phyloP scores from a whole-genome alignment of 768 basidiomycete species.

The Coprinopsis strossmayeri region DNA sequence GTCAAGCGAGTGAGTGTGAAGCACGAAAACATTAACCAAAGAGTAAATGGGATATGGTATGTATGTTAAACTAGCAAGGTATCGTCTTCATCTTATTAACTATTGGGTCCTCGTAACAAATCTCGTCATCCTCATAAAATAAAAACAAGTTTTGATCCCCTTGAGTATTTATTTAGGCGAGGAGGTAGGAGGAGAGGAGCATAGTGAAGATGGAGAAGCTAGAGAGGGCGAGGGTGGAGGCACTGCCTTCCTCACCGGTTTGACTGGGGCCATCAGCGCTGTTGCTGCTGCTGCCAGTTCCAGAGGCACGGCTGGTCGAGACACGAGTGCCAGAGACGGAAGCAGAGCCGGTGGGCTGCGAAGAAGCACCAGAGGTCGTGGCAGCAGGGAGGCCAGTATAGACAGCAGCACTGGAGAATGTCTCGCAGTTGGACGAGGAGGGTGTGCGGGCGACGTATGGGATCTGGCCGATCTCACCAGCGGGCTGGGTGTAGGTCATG shows the following conservation, averaged over 20 bases:
- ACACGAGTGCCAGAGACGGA: not conserved
- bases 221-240: conserved; percentile 17
- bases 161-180: conserved; percentile 13
- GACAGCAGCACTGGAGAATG: conserved; percentile 24
- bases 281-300: not conserved
- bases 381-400: conserved; percentile 19
- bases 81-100: too few species aligned
- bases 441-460: conserved; percentile 35
- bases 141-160: too few species aligned
- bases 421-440: conserved; percentile 28
- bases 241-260: conserved; percentile 9
- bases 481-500: conserved; percentile 35
- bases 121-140: not conserved
- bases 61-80: too few species aligned
- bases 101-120: too few species aligned
- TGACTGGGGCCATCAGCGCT: not conserved
- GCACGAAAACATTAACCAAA: too few species aligned
- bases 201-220: conserved; percentile 16
- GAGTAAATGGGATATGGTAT: too few species aligned
- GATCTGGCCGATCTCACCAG: conserved; percentile 28
- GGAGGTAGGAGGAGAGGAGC: conserved; percentile 16
- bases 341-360: not conserved
- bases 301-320: not conserved
- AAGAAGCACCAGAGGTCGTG: not conserved
- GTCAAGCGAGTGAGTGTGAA: too few species aligned